A percentile compares a stretch with the other conserved stretches of the same genome.
These are phyloP conservation scores for Cyclocybe cylindracea DNA, from an alignment of 768 basidiomycete species.

Conservation along the genomic window DNA sequence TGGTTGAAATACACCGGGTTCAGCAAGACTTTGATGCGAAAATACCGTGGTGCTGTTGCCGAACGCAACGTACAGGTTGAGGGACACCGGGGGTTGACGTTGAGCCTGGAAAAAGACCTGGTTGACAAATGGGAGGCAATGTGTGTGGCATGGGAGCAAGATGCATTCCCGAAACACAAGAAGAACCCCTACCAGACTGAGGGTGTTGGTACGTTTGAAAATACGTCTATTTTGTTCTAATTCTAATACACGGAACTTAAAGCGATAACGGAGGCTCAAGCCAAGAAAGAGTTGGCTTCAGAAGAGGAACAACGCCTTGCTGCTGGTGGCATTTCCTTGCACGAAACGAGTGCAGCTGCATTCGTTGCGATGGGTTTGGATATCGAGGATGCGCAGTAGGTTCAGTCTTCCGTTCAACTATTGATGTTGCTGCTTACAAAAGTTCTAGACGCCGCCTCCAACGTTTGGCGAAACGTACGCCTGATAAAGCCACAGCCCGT, in stretches of 20 bases:
- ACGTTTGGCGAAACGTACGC: neutral
- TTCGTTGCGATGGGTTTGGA: slow-evolving; percentile 7
- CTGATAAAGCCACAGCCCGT: neutral
- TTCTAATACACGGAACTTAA: too few species aligned
- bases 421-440: neutral
- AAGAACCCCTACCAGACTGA: slow-evolving; percentile 4
- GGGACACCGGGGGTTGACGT: too few species aligned
- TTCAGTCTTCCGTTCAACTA: neutral
- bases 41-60: too few species aligned
- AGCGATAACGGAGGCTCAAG: slow-evolving; percentile 7
- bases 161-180: slow-evolving; percentile 5
- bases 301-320: neutral
- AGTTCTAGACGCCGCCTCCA: slow-evolving; percentile 3
- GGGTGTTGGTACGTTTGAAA: neutral
- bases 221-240: neutral
- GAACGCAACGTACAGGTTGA: too few species aligned
- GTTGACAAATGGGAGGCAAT: slow-evolving; percentile 4
- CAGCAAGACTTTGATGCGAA: too few species aligned
- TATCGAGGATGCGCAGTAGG: slow-evolving; percentile 8
- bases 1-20: slow-evolving; percentile 28
- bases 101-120: too few species aligned
- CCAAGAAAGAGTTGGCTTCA: slow-evolving; percentile 3
- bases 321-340: neutral
- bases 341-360: neutral
- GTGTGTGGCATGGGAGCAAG: slow-evolving; percentile 6